Conservation (phyloP, 371 early-diverging fungal genomes). For the Dentiscutata heterogama region DNA sequence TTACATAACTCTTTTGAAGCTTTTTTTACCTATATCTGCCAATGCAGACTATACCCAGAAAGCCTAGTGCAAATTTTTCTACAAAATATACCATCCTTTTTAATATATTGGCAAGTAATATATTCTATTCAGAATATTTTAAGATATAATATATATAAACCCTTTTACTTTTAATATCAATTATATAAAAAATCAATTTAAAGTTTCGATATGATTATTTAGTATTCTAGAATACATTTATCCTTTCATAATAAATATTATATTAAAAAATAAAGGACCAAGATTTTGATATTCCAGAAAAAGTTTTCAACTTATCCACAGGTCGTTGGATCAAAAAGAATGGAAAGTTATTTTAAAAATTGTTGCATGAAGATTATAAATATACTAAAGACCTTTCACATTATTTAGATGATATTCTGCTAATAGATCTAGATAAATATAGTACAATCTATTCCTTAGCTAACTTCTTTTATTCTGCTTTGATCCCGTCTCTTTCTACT, state of each 20-base stretch:
- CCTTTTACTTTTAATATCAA: slow-evolving; percentile 33
- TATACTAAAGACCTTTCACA: neutral
- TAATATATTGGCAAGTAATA: too few species aligned
- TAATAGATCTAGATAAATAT: neutral
- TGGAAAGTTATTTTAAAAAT: neutral
- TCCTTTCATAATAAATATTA: slow-evolving; percentile 17
- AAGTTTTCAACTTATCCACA: neutral
- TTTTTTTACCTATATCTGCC: too few species aligned
- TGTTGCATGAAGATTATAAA: neutral
- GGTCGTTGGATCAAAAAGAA: neutral
- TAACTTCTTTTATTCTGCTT: neutral
- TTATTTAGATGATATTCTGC: neutral
- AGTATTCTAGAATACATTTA: slow-evolving; percentile 23
- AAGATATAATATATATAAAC: slow-evolving; percentile 28
- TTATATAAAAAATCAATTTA: slow-evolving; percentile 31
- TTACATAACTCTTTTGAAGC: too few species aligned
- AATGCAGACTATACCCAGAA: neutral
- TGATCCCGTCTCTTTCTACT: neutral
- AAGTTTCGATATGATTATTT: slow-evolving; percentile 11
- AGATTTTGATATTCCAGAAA: neutral
- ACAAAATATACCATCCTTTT: slow-evolving; percentile 15
- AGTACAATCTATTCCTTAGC: neutral
- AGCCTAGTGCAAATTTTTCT: slow-evolving; percentile 20
- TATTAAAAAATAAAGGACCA: neutral
- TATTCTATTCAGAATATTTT: slow-evolving; percentile 27